Percentiles rank a stretch among this genome's conserved stretches.
phyloP scores from a whole-genome alignment of 2,329 filamentous ascomycete species.

The Talaromyces sp. region DNA sequence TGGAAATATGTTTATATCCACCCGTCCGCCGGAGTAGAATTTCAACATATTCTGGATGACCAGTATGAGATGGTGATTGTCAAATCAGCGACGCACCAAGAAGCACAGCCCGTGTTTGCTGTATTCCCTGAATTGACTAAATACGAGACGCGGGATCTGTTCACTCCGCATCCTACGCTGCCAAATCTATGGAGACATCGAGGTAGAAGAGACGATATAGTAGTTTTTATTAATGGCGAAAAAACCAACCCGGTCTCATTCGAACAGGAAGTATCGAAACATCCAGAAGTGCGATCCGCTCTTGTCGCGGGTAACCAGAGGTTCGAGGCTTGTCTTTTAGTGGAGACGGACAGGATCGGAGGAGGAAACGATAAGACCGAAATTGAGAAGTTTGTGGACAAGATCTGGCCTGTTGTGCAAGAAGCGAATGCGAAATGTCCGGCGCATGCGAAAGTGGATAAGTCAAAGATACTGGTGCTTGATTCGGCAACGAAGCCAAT shows the following conservation, averaged over 20 bases:
- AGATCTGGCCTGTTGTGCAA: conserved; percentile 24
- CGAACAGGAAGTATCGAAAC: conserved; percentile 1
- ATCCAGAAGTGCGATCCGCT: background rate
- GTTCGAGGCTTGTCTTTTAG: conserved; percentile 4
- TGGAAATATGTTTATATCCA: conserved; percentile 6
- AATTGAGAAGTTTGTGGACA: background rate
- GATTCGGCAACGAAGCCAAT: conserved; percentile 30
- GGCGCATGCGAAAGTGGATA: conserved; percentile 27
- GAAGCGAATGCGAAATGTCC: conserved; percentile 29
- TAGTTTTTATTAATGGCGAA: conserved; percentile 13
- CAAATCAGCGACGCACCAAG: background rate
- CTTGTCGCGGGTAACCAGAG: conserved; percentile 7
- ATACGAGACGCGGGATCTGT: conserved; percentile 1
- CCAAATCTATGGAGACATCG: conserved; percentile 11
- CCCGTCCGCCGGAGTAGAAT: background rate
- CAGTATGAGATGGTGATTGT: conserved; percentile 6
- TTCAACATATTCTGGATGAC: background rate
- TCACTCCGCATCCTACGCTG: conserved; percentile 8
- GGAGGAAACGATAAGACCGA: background rate
- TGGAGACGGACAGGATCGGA: background rate
- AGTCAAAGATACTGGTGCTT: conserved; percentile 30
- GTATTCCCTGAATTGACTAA: conserved; percentile 1
- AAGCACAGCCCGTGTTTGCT: background rate
- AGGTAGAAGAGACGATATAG: conserved; percentile 15
- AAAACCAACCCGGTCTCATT: conserved; percentile 11